Evolutionary conservation across 1,284 basidiomycete species (phyloP).

Genomic region (Austroboletus novae-zelandiae): DNA sequence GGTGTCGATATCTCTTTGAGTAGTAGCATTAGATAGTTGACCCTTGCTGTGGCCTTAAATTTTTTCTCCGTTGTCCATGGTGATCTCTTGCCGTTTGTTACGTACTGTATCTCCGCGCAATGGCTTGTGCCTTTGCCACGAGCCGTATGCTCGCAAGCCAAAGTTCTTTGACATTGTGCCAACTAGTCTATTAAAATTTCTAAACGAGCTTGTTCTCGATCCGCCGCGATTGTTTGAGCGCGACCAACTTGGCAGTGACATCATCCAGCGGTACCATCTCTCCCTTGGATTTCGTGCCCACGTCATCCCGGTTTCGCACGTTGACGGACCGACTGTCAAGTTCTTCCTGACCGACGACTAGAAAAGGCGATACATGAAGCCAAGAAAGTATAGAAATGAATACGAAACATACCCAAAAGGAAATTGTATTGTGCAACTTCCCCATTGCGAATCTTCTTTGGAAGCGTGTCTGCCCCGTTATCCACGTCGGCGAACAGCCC

Average conservation of each 20-base stretch:
- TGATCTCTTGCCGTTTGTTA: no score
- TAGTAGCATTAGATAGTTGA: no score
- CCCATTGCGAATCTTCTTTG: conserved; percentile 95
- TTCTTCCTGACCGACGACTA: conserved; percentile 95
- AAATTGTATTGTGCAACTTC: conserved; percentile 97
- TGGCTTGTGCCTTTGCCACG: not conserved
- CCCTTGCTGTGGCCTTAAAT: no score
- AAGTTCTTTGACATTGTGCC: not conserved
- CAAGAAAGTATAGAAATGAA: not conserved
- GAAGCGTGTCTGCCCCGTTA: conserved; percentile 88
- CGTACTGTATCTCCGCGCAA: not conserved
- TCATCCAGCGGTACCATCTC: conserved; percentile 67
- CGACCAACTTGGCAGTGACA: conserved; percentile 61
- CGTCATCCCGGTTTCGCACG: conserved; percentile 91
- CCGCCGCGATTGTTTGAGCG: conserved; percentile 61
- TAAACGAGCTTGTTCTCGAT: conserved; percentile 55
- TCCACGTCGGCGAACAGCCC: conserved; percentile 93
- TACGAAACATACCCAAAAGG: conserved; percentile 74
- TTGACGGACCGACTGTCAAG: conserved; percentile 85
- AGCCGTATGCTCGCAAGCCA: no score
- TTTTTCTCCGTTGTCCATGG: no score
- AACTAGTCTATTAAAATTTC: conserved; percentile 12
- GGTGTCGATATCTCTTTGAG: no score
- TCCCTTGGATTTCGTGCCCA: conserved; percentile 75
- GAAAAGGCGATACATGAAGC: not conserved